A percentile compares a stretch with the other conserved stretches of the same genome.
Evolutionary conservation across 495 filamentous ascomycete genomes (phyloP).

Genomic region (Penicillium desertorum): DNA sequence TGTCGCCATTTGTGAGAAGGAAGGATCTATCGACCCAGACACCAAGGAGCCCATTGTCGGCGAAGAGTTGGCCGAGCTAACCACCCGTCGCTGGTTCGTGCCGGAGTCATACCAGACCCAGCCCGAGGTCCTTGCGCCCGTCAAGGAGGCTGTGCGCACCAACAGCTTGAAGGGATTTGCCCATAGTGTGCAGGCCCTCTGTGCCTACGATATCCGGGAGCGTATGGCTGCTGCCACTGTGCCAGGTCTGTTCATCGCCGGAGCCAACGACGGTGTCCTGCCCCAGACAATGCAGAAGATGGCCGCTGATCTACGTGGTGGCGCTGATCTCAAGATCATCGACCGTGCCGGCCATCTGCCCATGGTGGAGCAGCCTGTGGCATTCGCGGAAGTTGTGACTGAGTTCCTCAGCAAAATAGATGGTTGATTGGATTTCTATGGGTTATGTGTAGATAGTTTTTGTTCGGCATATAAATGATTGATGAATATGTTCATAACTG

Average conservation of each 20-base stretch:
- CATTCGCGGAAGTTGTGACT: constrained; percentile 61
- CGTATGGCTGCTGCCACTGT: constrained; percentile 59
- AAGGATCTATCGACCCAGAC: constrained; percentile 43
- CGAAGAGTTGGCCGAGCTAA: constrained; percentile 60
- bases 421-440: constrained; percentile 17
- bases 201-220: constrained; percentile 68
- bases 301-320: constrained; percentile 53
- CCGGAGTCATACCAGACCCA: constrained; percentile 56
- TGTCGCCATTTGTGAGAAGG: constrained; percentile 62
- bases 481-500: neutral
- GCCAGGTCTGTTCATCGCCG: constrained; percentile 65
- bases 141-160: constrained; percentile 58
- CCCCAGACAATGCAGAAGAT: constrained; percentile 77
- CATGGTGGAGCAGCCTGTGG: constrained; percentile 72
- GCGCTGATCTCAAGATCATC: constrained; percentile 59
- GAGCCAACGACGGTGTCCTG: constrained; percentile 70
- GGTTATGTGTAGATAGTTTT: neutral
- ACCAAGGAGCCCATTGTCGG: constrained; percentile 56
- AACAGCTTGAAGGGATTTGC: constrained; percentile 71
- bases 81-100: constrained; percentile 74
- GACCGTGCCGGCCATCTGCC: constrained; percentile 73
- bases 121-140: constrained; percentile 48
- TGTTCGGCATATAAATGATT: constrained; percentile 1
- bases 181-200: constrained; percentile 68
- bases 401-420: constrained; percentile 48